phyloP scores from a whole-genome alignment of 805 yeast genomes.

The Ogataea glucozyma region DNA sequence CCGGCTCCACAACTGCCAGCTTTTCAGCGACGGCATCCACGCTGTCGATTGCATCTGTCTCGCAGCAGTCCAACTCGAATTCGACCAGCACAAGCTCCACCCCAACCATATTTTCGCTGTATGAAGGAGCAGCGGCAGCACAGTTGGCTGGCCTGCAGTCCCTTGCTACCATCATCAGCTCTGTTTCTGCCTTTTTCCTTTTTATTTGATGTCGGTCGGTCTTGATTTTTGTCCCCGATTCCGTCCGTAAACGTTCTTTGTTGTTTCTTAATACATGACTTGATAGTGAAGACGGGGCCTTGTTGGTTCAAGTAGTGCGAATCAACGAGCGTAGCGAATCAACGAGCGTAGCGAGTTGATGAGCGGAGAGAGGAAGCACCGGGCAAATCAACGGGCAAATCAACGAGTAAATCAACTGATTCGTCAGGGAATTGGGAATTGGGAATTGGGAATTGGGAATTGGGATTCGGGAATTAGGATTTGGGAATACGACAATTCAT shows the following conservation, averaged over 20 bases:
- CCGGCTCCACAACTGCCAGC: neutral
- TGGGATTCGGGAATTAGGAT: too few species aligned
- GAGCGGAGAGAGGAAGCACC: too few species aligned
- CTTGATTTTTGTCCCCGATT: neutral
- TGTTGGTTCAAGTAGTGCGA: too few species aligned
- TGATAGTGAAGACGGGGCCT: too few species aligned
- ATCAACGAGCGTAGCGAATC: too few species aligned
- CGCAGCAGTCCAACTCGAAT: neutral
- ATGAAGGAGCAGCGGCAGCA: conserved; percentile 6
- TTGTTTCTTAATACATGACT: too few species aligned
- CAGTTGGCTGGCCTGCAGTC: neutral
- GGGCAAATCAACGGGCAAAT: too few species aligned
- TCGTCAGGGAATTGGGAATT: too few species aligned
- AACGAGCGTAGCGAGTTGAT: too few species aligned
- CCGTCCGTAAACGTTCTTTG: conserved; percentile 5
- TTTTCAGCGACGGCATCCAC: neutral
- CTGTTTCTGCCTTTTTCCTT: neutral
- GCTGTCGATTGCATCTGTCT: neutral
- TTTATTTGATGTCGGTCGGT: neutral
- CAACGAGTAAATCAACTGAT: too few species aligned
- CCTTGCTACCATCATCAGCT: conserved; percentile 3
- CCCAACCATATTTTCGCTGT: neutral
- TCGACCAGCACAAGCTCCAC: conserved; percentile 3
- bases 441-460: too few species aligned
- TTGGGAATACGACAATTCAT: too few species aligned